Evolutionary conservation across 2,329 filamentous ascomycete species (phyloP).

Genomic region (Colletotrichum eleusines): DNA sequence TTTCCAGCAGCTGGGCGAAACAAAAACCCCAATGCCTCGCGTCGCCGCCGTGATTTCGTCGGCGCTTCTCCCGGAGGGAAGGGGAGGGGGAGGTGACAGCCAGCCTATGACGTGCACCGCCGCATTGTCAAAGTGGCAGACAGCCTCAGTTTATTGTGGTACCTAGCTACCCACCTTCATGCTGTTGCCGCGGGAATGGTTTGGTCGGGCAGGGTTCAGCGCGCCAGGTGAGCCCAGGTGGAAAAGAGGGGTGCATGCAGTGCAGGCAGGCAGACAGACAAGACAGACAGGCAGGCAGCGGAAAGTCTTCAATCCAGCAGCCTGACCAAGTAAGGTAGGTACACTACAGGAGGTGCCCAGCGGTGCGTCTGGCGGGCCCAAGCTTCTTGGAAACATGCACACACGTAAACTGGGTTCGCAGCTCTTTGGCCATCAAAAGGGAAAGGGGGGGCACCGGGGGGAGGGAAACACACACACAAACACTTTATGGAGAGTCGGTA

Average conservation of each 20-base stretch:
- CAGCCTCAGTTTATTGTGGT: slow-evolving; percentile 12
- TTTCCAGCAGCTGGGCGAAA: slow-evolving; percentile 11
- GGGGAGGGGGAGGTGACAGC: neutral
- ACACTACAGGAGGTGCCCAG: neutral
- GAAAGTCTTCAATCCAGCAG: slow-evolving; percentile 10
- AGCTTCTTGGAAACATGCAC: too few species aligned
- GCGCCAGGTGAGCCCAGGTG: slow-evolving; percentile 33
- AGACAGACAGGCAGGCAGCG: neutral
- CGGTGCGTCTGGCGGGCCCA: neutral
- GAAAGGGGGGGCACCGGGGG: neutral
- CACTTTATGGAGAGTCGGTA: neutral
- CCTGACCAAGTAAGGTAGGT: neutral
- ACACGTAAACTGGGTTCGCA: slow-evolving; percentile 1
- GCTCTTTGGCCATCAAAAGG: neutral
- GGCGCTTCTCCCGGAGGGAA: slow-evolving; percentile 4
- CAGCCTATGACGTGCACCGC: slow-evolving; percentile 29
- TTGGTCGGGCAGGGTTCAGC: slow-evolving; percentile 30
- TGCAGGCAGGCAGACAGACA: neutral
- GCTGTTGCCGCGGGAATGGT: slow-evolving; percentile 24
- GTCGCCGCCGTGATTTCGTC: slow-evolving; percentile 9
- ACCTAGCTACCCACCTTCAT: neutral
- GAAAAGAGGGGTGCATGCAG: slow-evolving; percentile 34
- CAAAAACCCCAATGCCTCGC: slow-evolving; percentile 5
- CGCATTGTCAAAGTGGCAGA: slow-evolving; percentile 7
- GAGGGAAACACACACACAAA: neutral